A percentile compares a stretch with the other conserved stretches of the same genome.
phyloP scores from a whole-genome alignment of 495 filamentous ascomycete species.

The Daldinia childiae region DNA sequence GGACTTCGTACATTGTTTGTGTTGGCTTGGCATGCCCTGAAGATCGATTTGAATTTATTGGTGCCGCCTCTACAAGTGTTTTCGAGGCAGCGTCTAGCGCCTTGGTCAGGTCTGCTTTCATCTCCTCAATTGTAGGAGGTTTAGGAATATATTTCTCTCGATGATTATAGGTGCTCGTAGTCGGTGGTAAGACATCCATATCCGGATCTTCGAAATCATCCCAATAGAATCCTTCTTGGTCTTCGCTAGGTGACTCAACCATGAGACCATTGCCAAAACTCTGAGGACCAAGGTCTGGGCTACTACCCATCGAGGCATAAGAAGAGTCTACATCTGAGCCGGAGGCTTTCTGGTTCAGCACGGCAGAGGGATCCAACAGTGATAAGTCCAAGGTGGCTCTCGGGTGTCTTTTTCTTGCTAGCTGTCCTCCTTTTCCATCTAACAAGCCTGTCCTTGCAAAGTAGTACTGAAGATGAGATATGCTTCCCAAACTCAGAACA shows the following conservation, averaged over 20 bases:
- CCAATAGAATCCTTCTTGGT: conserved; percentile 66
- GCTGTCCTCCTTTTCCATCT: conserved; percentile 90
- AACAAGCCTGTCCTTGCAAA: conserved; percentile 93
- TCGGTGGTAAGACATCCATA: conserved; percentile 86
- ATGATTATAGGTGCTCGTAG: conserved; percentile 93
- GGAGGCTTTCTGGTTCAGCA: conserved; percentile 50
- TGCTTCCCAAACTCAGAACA: conserved; percentile 94
- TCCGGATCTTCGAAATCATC: conserved; percentile 69
- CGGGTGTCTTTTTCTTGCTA: conserved; percentile 74
- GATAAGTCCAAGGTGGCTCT: conserved; percentile 63
- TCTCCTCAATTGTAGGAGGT: conserved; percentile 79
- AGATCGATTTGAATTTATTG: conserved; percentile 41
- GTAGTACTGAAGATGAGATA: conserved; percentile 97
- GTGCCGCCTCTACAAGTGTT: conserved; percentile 63
- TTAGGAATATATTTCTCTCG: conserved; percentile 86
- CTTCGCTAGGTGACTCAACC: conserved; percentile 68
- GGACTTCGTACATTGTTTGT: conserved; percentile 80
- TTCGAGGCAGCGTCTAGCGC: conserved; percentile 72
- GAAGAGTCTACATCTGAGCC: conserved; percentile 62
- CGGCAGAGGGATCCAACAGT: conserved; percentile 50
- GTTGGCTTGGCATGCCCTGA: conserved; percentile 50
- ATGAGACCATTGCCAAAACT: conserved; percentile 51
- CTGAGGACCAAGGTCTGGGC: conserved; percentile 59
- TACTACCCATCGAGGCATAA: conserved; percentile 65
- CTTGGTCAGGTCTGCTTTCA: conserved; percentile 76